Evolutionary conservation across 306 rosid genomes (phyloP).

Genomic region (Mucuna pruriens): DNA sequence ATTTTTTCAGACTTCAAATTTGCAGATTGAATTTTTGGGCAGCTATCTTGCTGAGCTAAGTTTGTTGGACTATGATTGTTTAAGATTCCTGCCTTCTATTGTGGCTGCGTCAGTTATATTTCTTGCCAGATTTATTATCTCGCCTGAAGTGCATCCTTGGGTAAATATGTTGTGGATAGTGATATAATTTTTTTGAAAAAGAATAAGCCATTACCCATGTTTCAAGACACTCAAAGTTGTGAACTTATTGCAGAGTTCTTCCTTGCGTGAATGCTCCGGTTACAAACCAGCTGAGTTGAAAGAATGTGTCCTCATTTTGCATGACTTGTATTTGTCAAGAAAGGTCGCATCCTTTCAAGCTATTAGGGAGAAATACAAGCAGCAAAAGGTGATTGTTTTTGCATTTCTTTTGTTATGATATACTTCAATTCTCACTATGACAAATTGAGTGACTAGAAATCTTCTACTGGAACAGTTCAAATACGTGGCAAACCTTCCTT

Average conservation of each 20-base stretch:
- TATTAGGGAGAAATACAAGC: constrained; percentile 76
- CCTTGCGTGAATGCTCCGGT: constrained; percentile 53
- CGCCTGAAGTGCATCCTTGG: constrained; percentile 73
- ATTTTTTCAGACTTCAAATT: constrained; percentile 51
- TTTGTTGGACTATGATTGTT: constrained; percentile 67
- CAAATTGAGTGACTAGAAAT: constrained; percentile 1
- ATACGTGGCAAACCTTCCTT: constrained; percentile 63
- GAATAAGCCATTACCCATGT: not conserved
- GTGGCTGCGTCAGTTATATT: constrained; percentile 76
- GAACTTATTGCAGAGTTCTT: constrained; percentile 46
- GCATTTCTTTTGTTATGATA: not conserved
- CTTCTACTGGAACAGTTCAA: constrained; percentile 62
- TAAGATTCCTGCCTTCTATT: constrained; percentile 75
- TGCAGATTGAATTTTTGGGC: constrained; percentile 60
- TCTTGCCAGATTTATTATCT: constrained; percentile 66
- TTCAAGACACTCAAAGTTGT: constrained; percentile 1
- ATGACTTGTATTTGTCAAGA: constrained; percentile 72
- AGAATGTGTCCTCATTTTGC: constrained; percentile 64
- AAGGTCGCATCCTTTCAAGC: constrained; percentile 62
- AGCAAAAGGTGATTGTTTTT: constrained; percentile 57
- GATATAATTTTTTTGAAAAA: no score
- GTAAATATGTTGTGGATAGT: constrained; percentile 43
- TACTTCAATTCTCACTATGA: not conserved
- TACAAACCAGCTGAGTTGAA: constrained; percentile 63
- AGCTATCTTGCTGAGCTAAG: constrained; percentile 84